Conservation (phyloP, 768 basidiomycete genomes). For the Xerocomellus amylosporus region DNA sequence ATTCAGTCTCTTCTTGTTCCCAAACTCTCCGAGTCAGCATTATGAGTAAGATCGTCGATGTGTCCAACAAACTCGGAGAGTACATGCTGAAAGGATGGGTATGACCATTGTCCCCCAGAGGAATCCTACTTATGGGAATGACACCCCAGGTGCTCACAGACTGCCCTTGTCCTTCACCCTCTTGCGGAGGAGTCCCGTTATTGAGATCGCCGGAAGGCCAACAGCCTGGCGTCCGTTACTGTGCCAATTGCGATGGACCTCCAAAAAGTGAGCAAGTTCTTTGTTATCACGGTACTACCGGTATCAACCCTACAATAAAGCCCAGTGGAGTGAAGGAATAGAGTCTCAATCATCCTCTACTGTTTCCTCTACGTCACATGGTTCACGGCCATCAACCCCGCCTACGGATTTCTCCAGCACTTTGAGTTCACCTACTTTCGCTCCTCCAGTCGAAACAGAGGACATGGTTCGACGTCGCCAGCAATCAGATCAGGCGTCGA, state of each 20-base stretch:
- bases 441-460: slow-evolving; percentile 62
- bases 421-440: slow-evolving; percentile 61
- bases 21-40: not conserved
- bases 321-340: slow-evolving; percentile 16
- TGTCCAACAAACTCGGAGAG: slow-evolving; percentile 62
- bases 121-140: slow-evolving; percentile 6
- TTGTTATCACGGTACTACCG: not conserved
- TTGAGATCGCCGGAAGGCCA: slow-evolving; percentile 62
- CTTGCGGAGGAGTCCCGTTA: slow-evolving; percentile 63
- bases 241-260: slow-evolving; percentile 59
- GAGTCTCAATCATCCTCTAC: slow-evolving; percentile 39
- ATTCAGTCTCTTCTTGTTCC: not conserved
- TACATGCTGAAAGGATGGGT: slow-evolving; percentile 82
- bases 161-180: slow-evolving; percentile 50
- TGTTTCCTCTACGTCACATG: slow-evolving; percentile 47
- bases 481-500: slow-evolving; percentile 78
- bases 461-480: slow-evolving; percentile 65
- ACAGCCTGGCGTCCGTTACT: slow-evolving; percentile 48
- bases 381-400: slow-evolving; percentile 70
- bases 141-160: slow-evolving; percentile 59
- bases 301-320: slow-evolving; percentile 11
- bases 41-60: slow-evolving; percentile 54
- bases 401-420: slow-evolving; percentile 70
- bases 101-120: not conserved
- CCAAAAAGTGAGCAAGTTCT: slow-evolving; percentile 30